Evolutionary conservation across 2,329 filamentous ascomycete species (phyloP).

Genomic region (Penicillium sp.): DNA sequence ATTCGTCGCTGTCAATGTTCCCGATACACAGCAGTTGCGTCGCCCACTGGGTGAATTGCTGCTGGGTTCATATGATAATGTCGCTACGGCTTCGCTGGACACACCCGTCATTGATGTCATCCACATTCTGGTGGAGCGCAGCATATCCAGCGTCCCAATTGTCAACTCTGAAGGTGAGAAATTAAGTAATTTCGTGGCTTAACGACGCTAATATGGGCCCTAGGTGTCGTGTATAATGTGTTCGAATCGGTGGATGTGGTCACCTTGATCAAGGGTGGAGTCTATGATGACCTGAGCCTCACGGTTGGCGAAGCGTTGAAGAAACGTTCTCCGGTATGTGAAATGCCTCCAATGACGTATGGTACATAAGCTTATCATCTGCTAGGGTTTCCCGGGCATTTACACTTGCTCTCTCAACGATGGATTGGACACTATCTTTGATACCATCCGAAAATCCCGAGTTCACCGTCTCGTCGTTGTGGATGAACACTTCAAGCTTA

Average conservation of each 20-base stretch:
- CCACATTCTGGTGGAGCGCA: constrained; percentile 85
- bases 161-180: constrained; percentile 69
- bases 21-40: constrained; percentile 82
- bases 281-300: constrained; percentile 85
- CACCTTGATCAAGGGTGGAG: constrained; percentile 87
- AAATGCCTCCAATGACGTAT: background rate
- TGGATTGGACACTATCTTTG: constrained; percentile 91
- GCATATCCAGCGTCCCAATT: constrained; percentile 93
- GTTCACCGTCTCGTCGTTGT: constrained; percentile 93
- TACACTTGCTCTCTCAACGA: constrained; percentile 94
- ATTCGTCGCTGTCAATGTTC: constrained; percentile 94
- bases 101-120: constrained; percentile 93
- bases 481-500: constrained; percentile 82
- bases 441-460: constrained; percentile 91
- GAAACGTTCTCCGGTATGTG: constrained; percentile 71
- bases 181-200: constrained; percentile 1
- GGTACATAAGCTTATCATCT: constrained; percentile 1
- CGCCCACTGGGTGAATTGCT: constrained; percentile 83
- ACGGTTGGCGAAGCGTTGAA: constrained; percentile 86
- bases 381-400: constrained; percentile 85
- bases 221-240: constrained; percentile 79
- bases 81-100: constrained; percentile 84
- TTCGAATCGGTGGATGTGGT: constrained; percentile 99
- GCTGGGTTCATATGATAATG: constrained; percentile 78
- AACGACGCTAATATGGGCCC: background rate